phyloP scores from a whole-genome alignment of 306 rosid species.

The Fagus crenata region DNA sequence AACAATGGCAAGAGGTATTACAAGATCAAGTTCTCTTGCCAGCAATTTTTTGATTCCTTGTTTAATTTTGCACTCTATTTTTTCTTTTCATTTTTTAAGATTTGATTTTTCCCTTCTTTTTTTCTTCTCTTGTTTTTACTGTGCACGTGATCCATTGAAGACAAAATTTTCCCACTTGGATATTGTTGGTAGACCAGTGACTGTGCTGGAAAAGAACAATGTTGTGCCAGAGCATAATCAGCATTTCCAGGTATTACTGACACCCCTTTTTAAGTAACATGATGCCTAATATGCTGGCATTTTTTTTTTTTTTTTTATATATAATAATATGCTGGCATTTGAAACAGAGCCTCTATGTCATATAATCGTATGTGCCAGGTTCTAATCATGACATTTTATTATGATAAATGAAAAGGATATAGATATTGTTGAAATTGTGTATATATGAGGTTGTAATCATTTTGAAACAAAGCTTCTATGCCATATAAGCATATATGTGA shows the following conservation, averaged over 20 bases:
- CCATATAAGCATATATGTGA: too few species aligned
- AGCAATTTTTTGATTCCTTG: conserved; percentile 22
- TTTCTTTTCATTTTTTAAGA: conserved; percentile 7
- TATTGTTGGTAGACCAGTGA: conserved; percentile 89
- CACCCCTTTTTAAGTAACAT: conserved; percentile 17
- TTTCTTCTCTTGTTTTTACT: neutral
- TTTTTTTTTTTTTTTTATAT: too few species aligned
- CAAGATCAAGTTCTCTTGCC: conserved; percentile 6
- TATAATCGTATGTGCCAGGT: neutral
- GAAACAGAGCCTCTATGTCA: neutral
- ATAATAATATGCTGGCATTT: too few species aligned
- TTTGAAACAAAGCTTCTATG: too few species aligned
- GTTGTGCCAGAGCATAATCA: conserved; percentile 92
- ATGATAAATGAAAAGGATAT: neutral
- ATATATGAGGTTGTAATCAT: too few species aligned
- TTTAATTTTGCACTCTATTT: conserved; percentile 4
- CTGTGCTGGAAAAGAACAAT: conserved; percentile 80
- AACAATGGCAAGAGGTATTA: conserved; percentile 77
- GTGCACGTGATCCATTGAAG: conserved; percentile 48
- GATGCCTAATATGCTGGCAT: neutral
- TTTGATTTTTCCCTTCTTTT: neutral
- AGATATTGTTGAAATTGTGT: neutral
- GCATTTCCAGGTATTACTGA: conserved; percentile 72
- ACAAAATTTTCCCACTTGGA: conserved; percentile 94
- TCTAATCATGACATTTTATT: neutral